Evolutionary conservation across 345 rosid species (phyloP).

Genomic region (Hibiscus syriacus): DNA sequence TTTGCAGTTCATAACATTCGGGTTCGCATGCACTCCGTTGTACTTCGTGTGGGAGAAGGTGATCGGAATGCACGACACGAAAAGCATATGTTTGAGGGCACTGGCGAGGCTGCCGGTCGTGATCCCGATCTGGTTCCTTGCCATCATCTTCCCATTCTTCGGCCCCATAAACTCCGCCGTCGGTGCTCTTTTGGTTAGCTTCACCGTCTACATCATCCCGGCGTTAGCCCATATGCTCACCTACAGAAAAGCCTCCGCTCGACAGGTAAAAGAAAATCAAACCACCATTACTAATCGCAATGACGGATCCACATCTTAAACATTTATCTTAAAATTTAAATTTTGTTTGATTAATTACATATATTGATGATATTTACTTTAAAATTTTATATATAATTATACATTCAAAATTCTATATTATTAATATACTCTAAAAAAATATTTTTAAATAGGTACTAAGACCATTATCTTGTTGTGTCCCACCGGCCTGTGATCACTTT

Average conservation of each 20-base stretch:
- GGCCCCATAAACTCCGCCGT: constrained; percentile 98
- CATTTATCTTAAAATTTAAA: too few relatives aligned
- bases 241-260: constrained; percentile 81
- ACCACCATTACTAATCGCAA: too few relatives aligned
- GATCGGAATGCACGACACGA: constrained; percentile 96
- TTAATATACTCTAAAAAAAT: too few relatives aligned
- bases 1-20: constrained; percentile 94
- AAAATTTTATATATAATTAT: too few relatives aligned
- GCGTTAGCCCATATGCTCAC: constrained; percentile 96
- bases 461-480: not conserved
- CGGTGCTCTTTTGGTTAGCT: constrained; percentile 96
- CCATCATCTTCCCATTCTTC: constrained; percentile 94
- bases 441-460: too few relatives aligned
- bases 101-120: constrained; percentile 90
- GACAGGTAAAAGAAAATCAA: constrained; percentile 56
- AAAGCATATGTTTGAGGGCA: constrained; percentile 86
- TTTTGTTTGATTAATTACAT: too few relatives aligned
- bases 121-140: constrained; percentile 95
- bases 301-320: too few relatives aligned
- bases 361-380: too few relatives aligned
- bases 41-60: constrained; percentile 99
- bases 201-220: constrained; percentile 96
- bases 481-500: constrained; percentile 2
- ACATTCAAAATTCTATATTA: too few relatives aligned
- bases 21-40: constrained; percentile 93